phyloP scores from a whole-genome alignment of 225 moss, liverwort and hornwort species.

The Rhytidiadelphus loreus region DNA sequence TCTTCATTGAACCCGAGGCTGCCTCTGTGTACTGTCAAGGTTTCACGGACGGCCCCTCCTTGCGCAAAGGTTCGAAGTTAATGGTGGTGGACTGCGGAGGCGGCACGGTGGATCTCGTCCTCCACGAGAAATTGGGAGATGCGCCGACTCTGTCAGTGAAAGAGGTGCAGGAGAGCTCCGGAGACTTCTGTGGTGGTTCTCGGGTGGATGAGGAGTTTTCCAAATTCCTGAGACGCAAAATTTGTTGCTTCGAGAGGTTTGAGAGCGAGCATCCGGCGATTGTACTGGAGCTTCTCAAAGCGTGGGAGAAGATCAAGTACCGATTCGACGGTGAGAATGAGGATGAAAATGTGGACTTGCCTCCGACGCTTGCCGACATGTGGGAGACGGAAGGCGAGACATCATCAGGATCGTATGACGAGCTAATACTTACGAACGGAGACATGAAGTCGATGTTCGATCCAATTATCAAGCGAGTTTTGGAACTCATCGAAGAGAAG shows the following conservation, averaged over 20 bases:
- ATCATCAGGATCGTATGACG: not conserved
- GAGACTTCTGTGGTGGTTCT: slow-evolving; percentile 35
- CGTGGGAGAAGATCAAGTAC: not conserved
- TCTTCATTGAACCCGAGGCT: slow-evolving; percentile 44
- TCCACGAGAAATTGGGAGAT: slow-evolving; percentile 8
- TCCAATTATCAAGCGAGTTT: not conserved
- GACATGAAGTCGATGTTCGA: slow-evolving; percentile 21
- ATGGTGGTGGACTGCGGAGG: slow-evolving; percentile 40
- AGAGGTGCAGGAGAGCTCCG: slow-evolving; percentile 22
- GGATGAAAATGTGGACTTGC: not conserved
- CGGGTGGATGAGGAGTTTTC: slow-evolving; percentile 23
- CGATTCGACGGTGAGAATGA: not conserved
- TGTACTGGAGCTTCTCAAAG: not conserved
- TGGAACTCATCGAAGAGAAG: not conserved
- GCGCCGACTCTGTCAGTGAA: not conserved
- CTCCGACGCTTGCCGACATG: not conserved
- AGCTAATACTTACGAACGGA: not conserved
- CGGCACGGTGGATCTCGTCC: slow-evolving; percentile 7
- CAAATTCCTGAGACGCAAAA: not conserved
- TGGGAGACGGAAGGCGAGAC: not conserved
- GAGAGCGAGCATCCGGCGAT: not conserved
- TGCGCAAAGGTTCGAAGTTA: slow-evolving; percentile 23
- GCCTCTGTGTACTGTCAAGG: slow-evolving; percentile 2
- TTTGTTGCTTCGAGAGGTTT: slow-evolving; percentile 9
- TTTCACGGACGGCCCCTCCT: not conserved